Conservation (phyloP, 306 rosid species). For the Casuarina cunninghamiana region DNA sequence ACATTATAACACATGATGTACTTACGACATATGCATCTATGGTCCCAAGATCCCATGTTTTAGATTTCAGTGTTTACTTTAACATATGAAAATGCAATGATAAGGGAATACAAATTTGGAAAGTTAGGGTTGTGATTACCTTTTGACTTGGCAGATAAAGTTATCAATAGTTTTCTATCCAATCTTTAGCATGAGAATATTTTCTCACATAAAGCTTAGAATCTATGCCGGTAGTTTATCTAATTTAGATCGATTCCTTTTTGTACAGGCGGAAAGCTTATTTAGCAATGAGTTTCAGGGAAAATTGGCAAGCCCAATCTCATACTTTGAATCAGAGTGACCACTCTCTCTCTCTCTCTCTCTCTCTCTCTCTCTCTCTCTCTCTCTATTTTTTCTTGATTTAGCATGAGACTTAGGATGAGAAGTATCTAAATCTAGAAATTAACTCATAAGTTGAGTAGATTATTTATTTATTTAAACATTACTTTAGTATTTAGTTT, state of each 20-base stretch:
- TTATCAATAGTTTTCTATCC: background rate
- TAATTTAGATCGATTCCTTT: background rate
- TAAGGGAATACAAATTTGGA: background rate
- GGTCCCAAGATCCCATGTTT: background rate
- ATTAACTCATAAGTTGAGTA: too few species aligned
- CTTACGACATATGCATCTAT: background rate
- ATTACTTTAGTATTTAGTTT: too few species aligned
- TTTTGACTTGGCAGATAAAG: background rate
- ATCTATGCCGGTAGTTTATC: background rate
- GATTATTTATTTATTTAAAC: too few species aligned
- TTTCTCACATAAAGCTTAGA: background rate
- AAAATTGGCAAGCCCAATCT: constrained; percentile 40
- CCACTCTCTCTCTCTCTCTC: background rate
- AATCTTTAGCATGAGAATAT: background rate
- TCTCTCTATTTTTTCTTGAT: background rate
- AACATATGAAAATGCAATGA: background rate
- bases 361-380: constrained; percentile 4
- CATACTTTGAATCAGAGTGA: constrained; percentile 37
- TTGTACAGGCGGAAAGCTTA: constrained; percentile 52
- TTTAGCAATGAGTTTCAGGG: constrained; percentile 36
- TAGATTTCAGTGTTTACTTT: background rate
- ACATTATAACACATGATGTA: too few species aligned
- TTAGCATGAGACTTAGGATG: too few species aligned
- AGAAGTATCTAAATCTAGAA: too few species aligned
- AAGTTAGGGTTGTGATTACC: background rate